Evolutionary conservation across 345 rosid genomes (phyloP).

Genomic region (Murraya paniculata): DNA sequence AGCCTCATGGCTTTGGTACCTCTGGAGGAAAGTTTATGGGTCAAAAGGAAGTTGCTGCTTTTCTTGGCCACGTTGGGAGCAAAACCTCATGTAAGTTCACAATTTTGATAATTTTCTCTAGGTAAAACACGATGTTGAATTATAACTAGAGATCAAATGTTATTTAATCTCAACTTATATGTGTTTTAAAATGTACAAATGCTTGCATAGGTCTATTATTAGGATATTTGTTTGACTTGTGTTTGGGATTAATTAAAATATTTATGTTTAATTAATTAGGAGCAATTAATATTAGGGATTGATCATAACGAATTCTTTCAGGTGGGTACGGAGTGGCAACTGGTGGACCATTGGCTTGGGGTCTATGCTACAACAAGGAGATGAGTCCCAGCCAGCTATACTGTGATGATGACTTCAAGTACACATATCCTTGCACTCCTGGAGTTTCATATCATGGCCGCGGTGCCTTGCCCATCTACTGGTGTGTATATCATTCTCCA

Average conservation of each 20-base stretch:
- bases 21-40: slow-evolving; percentile 52
- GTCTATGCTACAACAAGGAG: slow-evolving; percentile 84
- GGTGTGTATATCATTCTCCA: slow-evolving; percentile 23
- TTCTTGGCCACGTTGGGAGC: slow-evolving; percentile 86
- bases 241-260: no score
- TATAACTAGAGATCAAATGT: no score
- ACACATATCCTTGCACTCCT: slow-evolving; percentile 72
- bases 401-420: slow-evolving; percentile 71
- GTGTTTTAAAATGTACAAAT: no score
- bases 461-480: slow-evolving; percentile 78
- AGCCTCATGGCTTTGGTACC: slow-evolving; percentile 74
- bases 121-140: no score
- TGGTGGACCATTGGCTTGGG: slow-evolving; percentile 92
- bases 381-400: slow-evolving; percentile 74
- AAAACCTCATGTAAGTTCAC: slow-evolving; percentile 60
- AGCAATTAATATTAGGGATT: no score
- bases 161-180: not conserved
- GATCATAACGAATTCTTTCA: slow-evolving; percentile 12
- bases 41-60: slow-evolving; percentile 67
- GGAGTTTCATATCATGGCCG: slow-evolving; percentile 84
- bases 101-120: no score
- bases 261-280: no score
- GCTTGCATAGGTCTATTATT: not conserved
- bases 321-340: slow-evolving; percentile 96
- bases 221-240: not conserved